Evolutionary conservation across 106 monocot species (phyloP).

Genomic region (Allium cepa): DNA sequence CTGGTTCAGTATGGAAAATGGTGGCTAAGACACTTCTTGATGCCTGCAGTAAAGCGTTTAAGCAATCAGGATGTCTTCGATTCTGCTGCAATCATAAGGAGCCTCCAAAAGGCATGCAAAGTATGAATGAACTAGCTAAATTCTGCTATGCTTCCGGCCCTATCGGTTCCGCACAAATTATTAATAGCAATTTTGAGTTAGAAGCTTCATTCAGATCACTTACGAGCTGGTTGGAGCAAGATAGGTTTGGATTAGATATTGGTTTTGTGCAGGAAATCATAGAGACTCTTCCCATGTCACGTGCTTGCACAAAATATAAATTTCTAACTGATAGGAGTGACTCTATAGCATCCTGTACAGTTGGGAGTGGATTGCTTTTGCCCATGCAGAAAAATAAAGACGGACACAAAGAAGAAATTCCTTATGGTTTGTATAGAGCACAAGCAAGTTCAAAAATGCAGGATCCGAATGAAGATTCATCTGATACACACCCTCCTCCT

Average conservation of each 20-base stretch:
- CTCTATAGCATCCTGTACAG: conserved; percentile 35
- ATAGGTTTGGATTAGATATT: conserved; percentile 89
- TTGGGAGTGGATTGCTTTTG: conserved; percentile 61
- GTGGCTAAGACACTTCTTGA: conserved; percentile 62
- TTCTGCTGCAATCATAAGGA: conserved; percentile 56
- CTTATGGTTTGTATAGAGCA: conserved; percentile 24
- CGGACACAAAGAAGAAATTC: conserved; percentile 18
- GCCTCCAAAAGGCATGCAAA: conserved; percentile 6
- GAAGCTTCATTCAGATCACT: conserved; percentile 43
- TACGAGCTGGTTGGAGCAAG: conserved; percentile 68
- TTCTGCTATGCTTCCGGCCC: conserved; percentile 55
- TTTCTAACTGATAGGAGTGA: conserved; percentile 49
- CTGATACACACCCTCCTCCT: conserved; percentile 27
- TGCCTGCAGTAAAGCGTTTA: conserved; percentile 50
- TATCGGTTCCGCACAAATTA: conserved; percentile 7
- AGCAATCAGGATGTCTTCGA: conserved; percentile 41
- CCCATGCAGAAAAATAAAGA: conserved; percentile 31
- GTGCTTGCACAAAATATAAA: conserved; percentile 48
- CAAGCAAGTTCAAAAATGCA: conserved; percentile 4
- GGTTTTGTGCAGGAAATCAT: conserved; percentile 85
- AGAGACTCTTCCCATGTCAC: conserved; percentile 67
- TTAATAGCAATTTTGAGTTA: conserved; percentile 44
- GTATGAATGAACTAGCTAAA: conserved; percentile 31
- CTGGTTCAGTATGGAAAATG: conserved; percentile 76
- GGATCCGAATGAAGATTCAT: conserved; percentile 13